These are phyloP conservation scores for Monosporascus ibericus DNA, from an alignment of 2,329 filamentous ascomycete species.

Conservation along the genomic window DNA sequence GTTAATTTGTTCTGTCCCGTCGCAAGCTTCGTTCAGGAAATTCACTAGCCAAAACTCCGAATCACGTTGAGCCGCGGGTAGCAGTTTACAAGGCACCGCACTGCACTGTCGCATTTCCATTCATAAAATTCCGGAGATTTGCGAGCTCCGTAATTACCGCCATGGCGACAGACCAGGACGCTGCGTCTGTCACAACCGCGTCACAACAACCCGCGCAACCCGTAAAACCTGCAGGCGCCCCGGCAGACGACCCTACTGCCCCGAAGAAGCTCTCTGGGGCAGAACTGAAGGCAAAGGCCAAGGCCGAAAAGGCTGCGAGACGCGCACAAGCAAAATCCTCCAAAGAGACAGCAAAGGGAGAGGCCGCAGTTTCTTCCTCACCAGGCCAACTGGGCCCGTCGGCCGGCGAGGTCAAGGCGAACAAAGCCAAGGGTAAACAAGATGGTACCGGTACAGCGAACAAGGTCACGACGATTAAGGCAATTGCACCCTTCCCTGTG, in stretches of 20 bases:
- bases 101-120: too few relatives aligned
- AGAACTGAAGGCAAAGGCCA: conserved; percentile 81
- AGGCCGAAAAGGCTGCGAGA: conserved; percentile 85
- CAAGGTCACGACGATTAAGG: conserved; percentile 25
- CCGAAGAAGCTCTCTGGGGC: conserved; percentile 60
- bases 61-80: too few relatives aligned
- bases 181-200: neutral
- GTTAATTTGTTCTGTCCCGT: too few relatives aligned
- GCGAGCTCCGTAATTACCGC: neutral
- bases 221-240: neutral
- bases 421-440: conserved; percentile 41
- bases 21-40: too few relatives aligned
- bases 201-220: neutral
- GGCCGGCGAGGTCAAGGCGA: conserved; percentile 37
- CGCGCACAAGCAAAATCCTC: conserved; percentile 65
- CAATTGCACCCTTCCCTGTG: conserved; percentile 29
- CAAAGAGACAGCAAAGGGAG: conserved; percentile 37
- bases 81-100: too few relatives aligned
- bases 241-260: conserved; percentile 18
- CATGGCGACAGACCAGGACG: neutral
- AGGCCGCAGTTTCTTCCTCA: conserved; percentile 24
- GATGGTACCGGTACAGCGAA: conserved; percentile 29
- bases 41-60: too few relatives aligned
- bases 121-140: too few relatives aligned
- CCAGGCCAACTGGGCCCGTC: conserved; percentile 32